These are phyloP conservation scores for Babesia bigemina DNA, from an alignment of 169 alveolate species.

Conservation along the genomic window DNA sequence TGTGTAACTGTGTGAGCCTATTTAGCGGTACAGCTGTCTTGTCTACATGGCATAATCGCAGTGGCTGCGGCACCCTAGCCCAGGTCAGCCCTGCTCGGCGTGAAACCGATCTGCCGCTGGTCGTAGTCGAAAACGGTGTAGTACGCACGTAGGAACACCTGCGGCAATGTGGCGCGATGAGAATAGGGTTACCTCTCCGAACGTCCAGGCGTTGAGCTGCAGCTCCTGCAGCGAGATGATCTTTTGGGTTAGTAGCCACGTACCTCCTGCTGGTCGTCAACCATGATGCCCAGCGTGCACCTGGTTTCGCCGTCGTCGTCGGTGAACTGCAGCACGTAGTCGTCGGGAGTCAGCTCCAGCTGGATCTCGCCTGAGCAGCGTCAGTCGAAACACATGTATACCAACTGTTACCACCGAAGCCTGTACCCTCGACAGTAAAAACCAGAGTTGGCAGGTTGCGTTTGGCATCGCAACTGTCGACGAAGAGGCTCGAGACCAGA, in stretches of 20 bases:
- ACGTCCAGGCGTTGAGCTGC: conserved; percentile 66
- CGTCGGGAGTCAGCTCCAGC: conserved; percentile 74
- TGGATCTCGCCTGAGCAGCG: conserved; percentile 38
- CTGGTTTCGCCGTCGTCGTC: conserved; percentile 48
- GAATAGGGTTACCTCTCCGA: conserved; percentile 52
- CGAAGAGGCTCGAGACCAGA: conserved; percentile 19
- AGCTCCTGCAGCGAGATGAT: conserved; percentile 31
- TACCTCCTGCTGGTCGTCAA: conserved; percentile 75
- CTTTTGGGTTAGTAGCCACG: not conserved
- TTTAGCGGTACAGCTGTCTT: too few species aligned
- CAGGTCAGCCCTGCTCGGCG: conserved; percentile 49
- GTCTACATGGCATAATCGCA: too few species aligned
- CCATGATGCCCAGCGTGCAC: conserved; percentile 73
- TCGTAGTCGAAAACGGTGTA: conserved; percentile 80
- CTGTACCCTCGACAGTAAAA: conserved; percentile 38
- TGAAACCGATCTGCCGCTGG: conserved; percentile 75
- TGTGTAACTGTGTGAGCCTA: too few species aligned
- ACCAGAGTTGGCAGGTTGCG: conserved; percentile 27
- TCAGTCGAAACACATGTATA: not conserved
- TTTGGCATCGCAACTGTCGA: conserved; percentile 36
- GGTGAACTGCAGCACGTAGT: conserved; percentile 70
- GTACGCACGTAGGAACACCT: conserved; percentile 71
- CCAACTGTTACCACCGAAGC: conserved; percentile 11
- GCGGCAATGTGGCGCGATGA: not conserved
- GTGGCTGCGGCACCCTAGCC: not conserved